A percentile compares a stretch with the other conserved stretches of the same genome.
These are phyloP conservation scores for Botrytis pseudocinerea DNA, from an alignment of 2,329 filamentous ascomycete genomes.

Conservation along the genomic window DNA sequence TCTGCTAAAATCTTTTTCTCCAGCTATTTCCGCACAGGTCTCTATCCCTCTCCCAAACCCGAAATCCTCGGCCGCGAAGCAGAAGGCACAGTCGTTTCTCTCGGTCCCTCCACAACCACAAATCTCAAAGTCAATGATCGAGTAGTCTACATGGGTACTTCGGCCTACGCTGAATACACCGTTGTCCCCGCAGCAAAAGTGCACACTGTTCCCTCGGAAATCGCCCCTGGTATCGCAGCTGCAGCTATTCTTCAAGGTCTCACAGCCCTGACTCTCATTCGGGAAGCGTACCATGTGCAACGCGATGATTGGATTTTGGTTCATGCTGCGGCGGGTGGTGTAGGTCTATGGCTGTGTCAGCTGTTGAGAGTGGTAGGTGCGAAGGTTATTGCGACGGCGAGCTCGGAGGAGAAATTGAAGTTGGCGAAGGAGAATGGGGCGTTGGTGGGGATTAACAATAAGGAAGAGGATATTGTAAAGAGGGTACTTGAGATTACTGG, in stretches of 20 bases:
- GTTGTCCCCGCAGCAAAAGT: conserved; percentile 55
- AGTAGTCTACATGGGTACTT: conserved; percentile 66
- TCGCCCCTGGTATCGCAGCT: conserved; percentile 64
- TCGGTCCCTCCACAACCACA: conserved; percentile 53
- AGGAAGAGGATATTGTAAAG: conserved; percentile 55
- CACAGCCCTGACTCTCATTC: conserved; percentile 77
- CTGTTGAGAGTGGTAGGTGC: conserved; percentile 72
- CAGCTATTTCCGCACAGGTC: conserved; percentile 83
- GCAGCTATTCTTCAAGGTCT: conserved; percentile 76
- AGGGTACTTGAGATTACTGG: conserved; percentile 69
- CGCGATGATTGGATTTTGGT: conserved; percentile 80
- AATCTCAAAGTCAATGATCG: conserved; percentile 64
- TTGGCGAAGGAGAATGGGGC: conserved; percentile 72
- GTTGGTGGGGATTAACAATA: conserved; percentile 70
- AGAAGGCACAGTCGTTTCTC: conserved; percentile 67
- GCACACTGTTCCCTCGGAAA: conserved; percentile 61
- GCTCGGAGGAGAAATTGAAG: conserved; percentile 69
- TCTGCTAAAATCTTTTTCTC: neutral
- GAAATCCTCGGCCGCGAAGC: conserved; percentile 80
- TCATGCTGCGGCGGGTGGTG: conserved; percentile 83
- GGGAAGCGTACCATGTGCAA: conserved; percentile 71
- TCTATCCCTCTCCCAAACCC: conserved; percentile 73
- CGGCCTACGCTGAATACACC: conserved; percentile 59
- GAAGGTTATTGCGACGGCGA: conserved; percentile 76
- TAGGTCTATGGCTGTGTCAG: conserved; percentile 74